Percentiles rank a stretch among this genome's conserved stretches.
Conservation (phyloP, 2,329 filamentous ascomycete genomes). For the Fusarium annulatum region DNA sequence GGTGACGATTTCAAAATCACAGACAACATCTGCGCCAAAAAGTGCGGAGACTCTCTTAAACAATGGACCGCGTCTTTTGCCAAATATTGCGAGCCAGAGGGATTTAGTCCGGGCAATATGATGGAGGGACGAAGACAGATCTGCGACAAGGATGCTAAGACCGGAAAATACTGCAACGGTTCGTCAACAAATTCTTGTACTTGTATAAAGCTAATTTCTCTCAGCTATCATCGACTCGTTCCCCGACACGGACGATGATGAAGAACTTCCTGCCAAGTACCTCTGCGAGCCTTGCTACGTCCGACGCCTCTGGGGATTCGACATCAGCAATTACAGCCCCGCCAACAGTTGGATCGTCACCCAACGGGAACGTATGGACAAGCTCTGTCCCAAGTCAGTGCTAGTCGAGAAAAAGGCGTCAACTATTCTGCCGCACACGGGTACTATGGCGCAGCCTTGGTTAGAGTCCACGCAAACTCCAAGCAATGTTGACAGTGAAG, state of each 20-base stretch:
- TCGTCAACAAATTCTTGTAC: fast-evolving
- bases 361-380: background rate
- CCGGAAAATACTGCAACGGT: slow-evolving; percentile 2
- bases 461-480: background rate
- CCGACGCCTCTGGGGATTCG: slow-evolving; percentile 5
- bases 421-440: no score
- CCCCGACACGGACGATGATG: background rate
- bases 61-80: background rate
- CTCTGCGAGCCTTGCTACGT: slow-evolving; percentile 12
- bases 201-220: fast-evolving
- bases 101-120: background rate
- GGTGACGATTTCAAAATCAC: background rate
- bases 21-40: background rate
- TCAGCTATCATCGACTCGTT: background rate
- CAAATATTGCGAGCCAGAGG: background rate
- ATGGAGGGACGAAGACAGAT: background rate
- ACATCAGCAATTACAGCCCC: background rate
- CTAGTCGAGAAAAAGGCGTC: background rate
- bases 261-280: background rate
- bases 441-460: background rate
- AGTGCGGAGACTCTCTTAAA: background rate
- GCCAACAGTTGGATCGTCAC: background rate
- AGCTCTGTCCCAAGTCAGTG: background rate
- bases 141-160: slow-evolving; percentile 9
- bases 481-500: fast-evolving